phyloP scores from a whole-genome alignment of 2,329 filamentous ascomycete species.

The Microdochium bolleyi region DNA sequence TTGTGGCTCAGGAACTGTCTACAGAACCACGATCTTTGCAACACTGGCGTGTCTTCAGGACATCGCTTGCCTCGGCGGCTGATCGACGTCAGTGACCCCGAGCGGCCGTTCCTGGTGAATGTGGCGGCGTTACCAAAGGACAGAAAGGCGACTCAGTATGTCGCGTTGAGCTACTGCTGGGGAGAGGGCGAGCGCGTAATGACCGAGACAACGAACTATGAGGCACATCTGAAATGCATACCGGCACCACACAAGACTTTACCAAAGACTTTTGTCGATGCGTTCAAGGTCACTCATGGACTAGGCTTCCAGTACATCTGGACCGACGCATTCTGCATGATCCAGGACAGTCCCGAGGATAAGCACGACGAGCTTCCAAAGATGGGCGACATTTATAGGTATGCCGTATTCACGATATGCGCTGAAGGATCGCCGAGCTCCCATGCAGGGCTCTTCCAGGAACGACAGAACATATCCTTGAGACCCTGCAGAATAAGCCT shows the following conservation, averaged over 20 bases:
- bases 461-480: slow-evolving; percentile 2
- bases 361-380: not conserved
- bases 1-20: slow-evolving; percentile 6
- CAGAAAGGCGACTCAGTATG: not conserved
- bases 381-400: slow-evolving; percentile 9
- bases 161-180: slow-evolving; percentile 8
- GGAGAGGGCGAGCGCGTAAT: slow-evolving; percentile 1
- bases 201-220: slow-evolving; percentile 1
- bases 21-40: slow-evolving; percentile 4
- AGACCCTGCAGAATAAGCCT: slow-evolving; percentile 4
- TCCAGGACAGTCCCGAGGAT: slow-evolving; percentile 1
- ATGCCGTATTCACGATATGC: slow-evolving; percentile 8
- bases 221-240: slow-evolving; percentile 1
- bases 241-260: not conserved
- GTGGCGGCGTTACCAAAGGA: not conserved
- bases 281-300: slow-evolving; percentile 4
- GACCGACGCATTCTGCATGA: slow-evolving; percentile 4
- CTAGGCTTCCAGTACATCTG: slow-evolving; percentile 12
- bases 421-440: slow-evolving; percentile 8
- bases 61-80: slow-evolving; percentile 2
- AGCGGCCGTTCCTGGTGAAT: slow-evolving; percentile 2
- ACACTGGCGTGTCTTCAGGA: not conserved
- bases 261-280: slow-evolving; percentile 1
- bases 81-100: slow-evolving; percentile 3
- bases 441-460: slow-evolving; percentile 8